A percentile compares a stretch with the other conserved stretches of the same genome.
These are phyloP conservation scores for Ustilago shanxiensis DNA, from an alignment of 1,284 basidiomycete species.

Conservation along the genomic window DNA sequence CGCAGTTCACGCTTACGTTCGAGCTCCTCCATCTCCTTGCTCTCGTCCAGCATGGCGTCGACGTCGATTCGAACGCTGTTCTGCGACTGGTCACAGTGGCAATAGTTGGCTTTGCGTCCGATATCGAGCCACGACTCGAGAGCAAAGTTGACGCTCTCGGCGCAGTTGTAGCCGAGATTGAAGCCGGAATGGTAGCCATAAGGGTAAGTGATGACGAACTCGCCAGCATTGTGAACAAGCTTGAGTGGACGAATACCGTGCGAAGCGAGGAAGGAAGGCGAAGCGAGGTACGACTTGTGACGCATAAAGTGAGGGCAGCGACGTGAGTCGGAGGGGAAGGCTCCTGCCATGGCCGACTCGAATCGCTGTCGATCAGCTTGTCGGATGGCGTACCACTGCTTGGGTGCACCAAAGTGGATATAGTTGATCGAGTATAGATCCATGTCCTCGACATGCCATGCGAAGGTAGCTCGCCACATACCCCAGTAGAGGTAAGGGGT, in stretches of 20 bases:
- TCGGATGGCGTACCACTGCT: constrained; percentile 94
- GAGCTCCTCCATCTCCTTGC: constrained; percentile 59
- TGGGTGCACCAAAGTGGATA: constrained; percentile 97
- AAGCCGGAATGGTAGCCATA: constrained; percentile 94
- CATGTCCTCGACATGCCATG: constrained; percentile 94
- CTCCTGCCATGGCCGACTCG: constrained; percentile 67
- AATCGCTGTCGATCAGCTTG: constrained; percentile 78
- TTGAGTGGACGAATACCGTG: constrained; percentile 76
- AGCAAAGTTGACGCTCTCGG: constrained; percentile 97
- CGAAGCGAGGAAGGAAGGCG: constrained; percentile 83
- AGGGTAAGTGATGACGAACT: constrained; percentile 96
- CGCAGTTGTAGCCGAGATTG: constrained; percentile 97
- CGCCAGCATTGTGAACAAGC: constrained; percentile 85
- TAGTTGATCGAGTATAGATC: constrained; percentile 99
- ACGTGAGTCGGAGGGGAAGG: constrained; percentile 71
- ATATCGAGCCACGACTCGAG: constrained; percentile 93
- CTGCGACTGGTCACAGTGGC: constrained; percentile 63
- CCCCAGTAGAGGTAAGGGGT: constrained; percentile 98
- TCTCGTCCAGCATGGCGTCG: constrained; percentile 62
- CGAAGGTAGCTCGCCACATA: constrained; percentile 97
- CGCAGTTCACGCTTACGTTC: constrained; percentile 73
- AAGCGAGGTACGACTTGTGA: constrained; percentile 95
- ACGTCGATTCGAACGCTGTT: constrained; percentile 69
- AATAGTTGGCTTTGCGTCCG: constrained; percentile 73
- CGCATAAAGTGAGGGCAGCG: constrained; percentile 92